A percentile compares a stretch with the other conserved stretches of the same genome.
Evolutionary conservation across 164 flowering plant genomes (phyloP).

Genomic region (Amborella trichopoda): DNA sequence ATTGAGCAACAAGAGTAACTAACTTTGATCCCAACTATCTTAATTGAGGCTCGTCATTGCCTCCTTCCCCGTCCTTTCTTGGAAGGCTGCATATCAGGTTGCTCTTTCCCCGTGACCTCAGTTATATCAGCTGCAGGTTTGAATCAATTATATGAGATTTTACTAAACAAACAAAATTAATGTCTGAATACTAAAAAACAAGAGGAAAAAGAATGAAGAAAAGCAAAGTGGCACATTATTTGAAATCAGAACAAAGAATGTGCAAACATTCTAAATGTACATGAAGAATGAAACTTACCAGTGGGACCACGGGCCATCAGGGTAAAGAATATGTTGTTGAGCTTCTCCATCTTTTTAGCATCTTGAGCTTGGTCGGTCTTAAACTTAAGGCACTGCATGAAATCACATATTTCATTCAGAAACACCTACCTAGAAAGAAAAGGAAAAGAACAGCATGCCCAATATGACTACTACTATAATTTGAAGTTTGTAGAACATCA

Average conservation of each 20-base stretch:
- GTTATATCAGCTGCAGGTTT: slow-evolving; percentile 58
- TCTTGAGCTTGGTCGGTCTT: slow-evolving; percentile 98
- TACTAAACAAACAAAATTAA: too few relatives aligned
- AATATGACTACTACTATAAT: too few relatives aligned
- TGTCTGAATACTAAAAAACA: too few relatives aligned
- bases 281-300: slow-evolving; percentile 27
- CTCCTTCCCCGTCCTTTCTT: slow-evolving; percentile 95
- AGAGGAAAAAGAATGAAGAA: too few relatives aligned
- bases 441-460: too few relatives aligned
- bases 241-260: too few relatives aligned
- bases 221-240: too few relatives aligned
- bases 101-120: slow-evolving; percentile 81
- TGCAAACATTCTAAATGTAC: too few relatives aligned
- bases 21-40: background rate
- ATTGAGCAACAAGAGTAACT: too few relatives aligned
- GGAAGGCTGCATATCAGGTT: slow-evolving; percentile 49
- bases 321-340: slow-evolving; percentile 81
- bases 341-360: slow-evolving; percentile 96
- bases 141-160: too few relatives aligned
- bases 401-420: background rate
- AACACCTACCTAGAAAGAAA: too few relatives aligned
- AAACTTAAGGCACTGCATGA: slow-evolving; percentile 71
- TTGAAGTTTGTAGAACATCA: too few relatives aligned
- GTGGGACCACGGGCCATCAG: slow-evolving; percentile 95
- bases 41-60: slow-evolving; percentile 28